Conservation (phyloP, 2,329 filamentous ascomycete genomes). For the Daldinia sp. region DNA sequence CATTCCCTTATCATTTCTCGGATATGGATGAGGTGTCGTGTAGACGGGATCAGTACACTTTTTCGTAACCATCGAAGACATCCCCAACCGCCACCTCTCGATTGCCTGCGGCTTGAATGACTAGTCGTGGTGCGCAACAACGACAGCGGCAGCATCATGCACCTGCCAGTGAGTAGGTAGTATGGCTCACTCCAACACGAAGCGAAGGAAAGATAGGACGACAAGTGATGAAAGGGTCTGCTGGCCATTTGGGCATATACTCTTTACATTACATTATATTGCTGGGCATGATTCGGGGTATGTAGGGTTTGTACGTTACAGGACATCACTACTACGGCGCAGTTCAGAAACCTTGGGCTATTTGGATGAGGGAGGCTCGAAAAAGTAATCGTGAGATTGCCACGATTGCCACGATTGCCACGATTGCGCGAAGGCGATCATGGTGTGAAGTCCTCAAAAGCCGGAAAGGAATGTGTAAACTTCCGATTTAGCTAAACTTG, state of each 20-base stretch:
- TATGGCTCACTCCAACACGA: conserved; percentile 30
- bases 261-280: conserved; percentile 1
- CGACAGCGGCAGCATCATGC: conserved; percentile 34
- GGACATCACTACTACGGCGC: neutral
- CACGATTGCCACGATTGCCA: conserved; percentile 36
- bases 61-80: neutral
- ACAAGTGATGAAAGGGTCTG: conserved; percentile 7
- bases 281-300: conserved; percentile 17
- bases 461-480: conserved; percentile 28
- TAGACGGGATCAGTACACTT: neutral
- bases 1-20: conserved; percentile 35
- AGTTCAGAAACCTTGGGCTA: conserved; percentile 21
- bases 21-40: conserved; percentile 12
- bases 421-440: conserved; percentile 31
- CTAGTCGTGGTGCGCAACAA: conserved; percentile 34
- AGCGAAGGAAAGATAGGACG: conserved; percentile 14
- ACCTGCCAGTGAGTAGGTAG: conserved; percentile 34
- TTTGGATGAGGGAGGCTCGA: conserved; percentile 23
- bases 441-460: conserved; percentile 14
- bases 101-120: conserved; percentile 26
- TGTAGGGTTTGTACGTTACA: neutral
- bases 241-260: conserved; percentile 3
- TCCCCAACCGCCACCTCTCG: conserved; percentile 21
- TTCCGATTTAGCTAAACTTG: conserved; percentile 33
- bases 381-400: conserved; percentile 30